Base-by-base conservation (phyloP, 192 early-diverging fungal species). In the Mortierella alpina region DNA sequence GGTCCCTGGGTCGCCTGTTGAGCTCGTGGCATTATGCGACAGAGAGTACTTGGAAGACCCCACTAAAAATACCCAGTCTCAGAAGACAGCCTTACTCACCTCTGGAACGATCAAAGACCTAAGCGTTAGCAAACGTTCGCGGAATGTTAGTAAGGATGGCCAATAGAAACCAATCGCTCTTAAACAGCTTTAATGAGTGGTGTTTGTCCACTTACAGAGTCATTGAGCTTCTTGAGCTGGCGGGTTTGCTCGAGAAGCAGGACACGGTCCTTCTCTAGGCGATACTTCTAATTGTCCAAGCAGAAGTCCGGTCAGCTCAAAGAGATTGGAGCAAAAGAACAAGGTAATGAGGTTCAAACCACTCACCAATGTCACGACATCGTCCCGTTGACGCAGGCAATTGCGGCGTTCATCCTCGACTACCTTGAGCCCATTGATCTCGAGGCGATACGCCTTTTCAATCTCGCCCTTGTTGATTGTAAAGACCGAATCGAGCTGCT, bases 71-170 rank as follows among this genome's bases (percentile, higher is more conserved):
- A 31, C 31, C 22, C n/a, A 23, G 17, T 2, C 18, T 6, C 31
- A 31, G 31, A 31, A 31, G 31, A 31, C 31, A 31, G 31, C 31
- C 31, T 31, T 10, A 49, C 48, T 54, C 48, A 78, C 75, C 75
- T 72, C 72, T 71, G 8, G 76, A 79, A 7, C 76, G 76, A 41
- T 79, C 76, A 67, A 79, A 79, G 22, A 78, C 75, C 75, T 78
- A 58, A 31, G 1, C 1, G 31, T 31, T 3, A 31, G 31, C 31
- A 31, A 31, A 31, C 31, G 31, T 31, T 31, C 31, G 1, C 31
- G 31, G 31, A 31, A 17, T 7, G 48, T 23, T 7, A 18, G 11
- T 20, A 70, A 70, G 39, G 39, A 41, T 7, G 50, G 46, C 20
- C 10, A 45, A 5, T 56, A 3, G 45, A 59, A 51, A 13, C 20